Evolutionary conservation across 2,329 filamentous ascomycete species (phyloP).

Genomic region (Magnaporthiopsis incrustans): DNA sequence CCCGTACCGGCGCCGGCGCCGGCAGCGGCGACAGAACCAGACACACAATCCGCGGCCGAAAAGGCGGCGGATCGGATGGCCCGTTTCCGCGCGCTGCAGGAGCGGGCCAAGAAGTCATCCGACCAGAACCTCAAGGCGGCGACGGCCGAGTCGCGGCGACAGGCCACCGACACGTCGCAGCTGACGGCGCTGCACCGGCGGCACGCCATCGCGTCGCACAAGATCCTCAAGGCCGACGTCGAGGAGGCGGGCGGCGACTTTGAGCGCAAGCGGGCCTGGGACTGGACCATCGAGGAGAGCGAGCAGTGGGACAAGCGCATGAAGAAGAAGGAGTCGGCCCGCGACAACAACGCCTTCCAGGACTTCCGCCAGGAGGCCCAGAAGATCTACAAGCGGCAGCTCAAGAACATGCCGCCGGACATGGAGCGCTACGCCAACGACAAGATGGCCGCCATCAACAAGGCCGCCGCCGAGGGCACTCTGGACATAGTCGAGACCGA

Average conservation of each 20-base stretch:
- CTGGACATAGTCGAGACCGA: conserved; percentile 95
- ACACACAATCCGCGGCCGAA: conserved; percentile 22
- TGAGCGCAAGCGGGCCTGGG: conserved; percentile 96
- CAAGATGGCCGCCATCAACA: conserved; percentile 77
- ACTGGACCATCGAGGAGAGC: conserved; percentile 93
- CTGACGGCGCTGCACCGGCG: conserved; percentile 75
- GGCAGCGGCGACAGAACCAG: conserved; percentile 9
- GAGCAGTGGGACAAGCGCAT: conserved; percentile 89
- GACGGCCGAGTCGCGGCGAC: conserved; percentile 71
- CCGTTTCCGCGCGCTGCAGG: conserved; percentile 81
- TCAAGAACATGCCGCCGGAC: conserved; percentile 62
- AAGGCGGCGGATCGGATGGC: conserved; percentile 62
- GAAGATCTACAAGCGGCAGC: conserved; percentile 89
- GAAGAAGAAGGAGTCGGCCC: conserved; percentile 73
- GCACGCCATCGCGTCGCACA: conserved; percentile 82
- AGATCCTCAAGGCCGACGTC: conserved; percentile 85
- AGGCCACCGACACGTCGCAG: conserved; percentile 68
- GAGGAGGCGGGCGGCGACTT: conserved; percentile 84
- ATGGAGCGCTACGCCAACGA: conserved; percentile 79
- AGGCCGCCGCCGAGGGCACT: conserved; percentile 74
- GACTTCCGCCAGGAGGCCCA: conserved; percentile 82
- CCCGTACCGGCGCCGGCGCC: conserved; percentile 6
- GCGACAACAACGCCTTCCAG: conserved; percentile 81
- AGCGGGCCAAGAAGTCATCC: conserved; percentile 65
- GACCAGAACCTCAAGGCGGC: conserved; percentile 77